Conservation (phyloP, 495 filamentous ascomycete species). For the Corynascus novoguineensis region DNA sequence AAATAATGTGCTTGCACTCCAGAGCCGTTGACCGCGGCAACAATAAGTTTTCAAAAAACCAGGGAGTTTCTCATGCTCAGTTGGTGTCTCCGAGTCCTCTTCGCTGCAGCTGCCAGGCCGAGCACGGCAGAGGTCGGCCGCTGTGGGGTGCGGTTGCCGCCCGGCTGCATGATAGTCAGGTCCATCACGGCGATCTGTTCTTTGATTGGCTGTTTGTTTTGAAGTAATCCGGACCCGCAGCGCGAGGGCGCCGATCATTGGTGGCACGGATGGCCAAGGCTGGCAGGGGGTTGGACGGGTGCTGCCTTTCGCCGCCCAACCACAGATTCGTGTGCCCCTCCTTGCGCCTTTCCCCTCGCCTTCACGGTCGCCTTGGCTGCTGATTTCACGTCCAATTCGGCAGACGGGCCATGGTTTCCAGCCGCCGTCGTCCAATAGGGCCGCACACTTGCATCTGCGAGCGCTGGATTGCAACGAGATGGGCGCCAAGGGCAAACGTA, state of each 20-base stretch:
- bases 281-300: conserved; percentile 17
- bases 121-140: conserved; percentile 2
- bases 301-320: conserved; percentile 29
- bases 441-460: conserved; percentile 27
- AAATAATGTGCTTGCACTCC: no score
- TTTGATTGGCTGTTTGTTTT: conserved; percentile 31
- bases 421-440: conserved; percentile 28
- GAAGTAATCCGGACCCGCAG: not conserved
- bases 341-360: conserved; percentile 5
- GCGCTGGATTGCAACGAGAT: conserved; percentile 22
- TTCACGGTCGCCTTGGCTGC: conserved; percentile 10
- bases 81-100: no score
- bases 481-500: conserved; percentile 24
- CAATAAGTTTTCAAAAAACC: no score
- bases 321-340: conserved; percentile 20
- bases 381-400: conserved; percentile 26
- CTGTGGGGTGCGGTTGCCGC: conserved; percentile 32
- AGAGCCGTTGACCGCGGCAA: no score
- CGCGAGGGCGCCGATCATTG: conserved; percentile 17
- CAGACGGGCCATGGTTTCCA: conserved; percentile 20
- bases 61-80: no score
- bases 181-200: conserved; percentile 26
- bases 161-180: conserved; percentile 33
- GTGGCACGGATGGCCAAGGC: conserved; percentile 22
- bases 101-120: no score